Percentiles rank a stretch among this genome's conserved stretches.
phyloP scores from a whole-genome alignment of 169 alveolate species.

The Plasmodium gonderi region DNA sequence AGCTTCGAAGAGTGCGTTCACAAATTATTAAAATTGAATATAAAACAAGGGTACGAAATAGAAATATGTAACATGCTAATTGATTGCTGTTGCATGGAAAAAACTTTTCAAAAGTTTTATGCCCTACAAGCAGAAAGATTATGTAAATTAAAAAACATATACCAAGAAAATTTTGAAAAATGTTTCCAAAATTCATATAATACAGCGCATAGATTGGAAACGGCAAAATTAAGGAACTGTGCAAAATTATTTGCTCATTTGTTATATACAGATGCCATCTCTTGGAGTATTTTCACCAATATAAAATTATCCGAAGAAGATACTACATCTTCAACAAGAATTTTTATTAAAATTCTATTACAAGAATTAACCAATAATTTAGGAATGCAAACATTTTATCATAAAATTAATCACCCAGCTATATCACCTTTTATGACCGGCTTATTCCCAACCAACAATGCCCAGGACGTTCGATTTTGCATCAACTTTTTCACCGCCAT shows the following conservation, averaged over 20 bases:
- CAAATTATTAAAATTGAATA: slow-evolving; percentile 96
- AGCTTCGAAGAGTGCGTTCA: slow-evolving; percentile 99
- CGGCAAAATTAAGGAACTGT: slow-evolving; percentile 96
- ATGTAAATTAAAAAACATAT: slow-evolving; percentile 93
- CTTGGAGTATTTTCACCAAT: slow-evolving; percentile 88
- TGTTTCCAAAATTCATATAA: slow-evolving; percentile 87
- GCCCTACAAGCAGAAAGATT: slow-evolving; percentile 97
- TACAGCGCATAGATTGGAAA: slow-evolving; percentile 95
- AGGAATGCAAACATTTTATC: slow-evolving; percentile 85
- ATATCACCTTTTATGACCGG: slow-evolving; percentile 91
- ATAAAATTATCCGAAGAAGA: slow-evolving; percentile 96
- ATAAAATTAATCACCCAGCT: slow-evolving; percentile 89
- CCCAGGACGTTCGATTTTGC: slow-evolving; percentile 96
- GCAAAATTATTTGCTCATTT: slow-evolving; percentile 98
- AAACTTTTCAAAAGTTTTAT: slow-evolving; percentile 96
- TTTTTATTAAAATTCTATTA: slow-evolving; percentile 95
- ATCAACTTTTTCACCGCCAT: slow-evolving; percentile 98
- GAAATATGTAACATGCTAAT: slow-evolving; percentile 97
- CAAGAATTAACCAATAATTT: slow-evolving; percentile 94
- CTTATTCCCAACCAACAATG: slow-evolving; percentile 94
- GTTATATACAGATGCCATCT: slow-evolving; percentile 90
- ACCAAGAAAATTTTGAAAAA: slow-evolving; percentile 92
- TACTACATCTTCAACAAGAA: slow-evolving; percentile 97
- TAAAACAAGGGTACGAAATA: slow-evolving; percentile 93
- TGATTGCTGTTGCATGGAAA: slow-evolving; percentile 99